Base-by-base conservation (phyloP, 306 rosid genomes). In the Rosa persica region DNA sequence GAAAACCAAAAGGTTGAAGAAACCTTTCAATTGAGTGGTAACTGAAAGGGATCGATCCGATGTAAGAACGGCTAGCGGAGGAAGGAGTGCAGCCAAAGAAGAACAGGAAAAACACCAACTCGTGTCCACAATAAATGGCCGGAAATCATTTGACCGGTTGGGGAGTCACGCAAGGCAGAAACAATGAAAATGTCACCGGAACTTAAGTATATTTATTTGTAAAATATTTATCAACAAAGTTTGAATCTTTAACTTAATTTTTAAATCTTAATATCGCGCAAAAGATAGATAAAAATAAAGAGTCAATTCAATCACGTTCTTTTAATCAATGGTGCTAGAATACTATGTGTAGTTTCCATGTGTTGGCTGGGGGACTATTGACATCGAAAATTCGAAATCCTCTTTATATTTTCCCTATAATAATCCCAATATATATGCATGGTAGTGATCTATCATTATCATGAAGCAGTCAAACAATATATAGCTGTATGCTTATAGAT, bases 391-490 rank as follows among this genome's bases (percentile, higher is more conserved):
- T n/a, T n/a, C n/a, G n/a, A 55, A 55, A 57, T 57, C 30, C 7
- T 3, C 62, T n/a, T n/a, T n/a, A 22, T 20, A 0, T n/a, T 0
- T n/a, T 5, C 1, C 8, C 12, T 7, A 22, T 2, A 55, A 22
- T 5, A 55, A n/a, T 55, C 30, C 13, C 30, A 55, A 2, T 7
- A 55, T 55, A 13, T 5, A 23, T 27, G 40, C 19, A 62, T 62
- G 67, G 60, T 19, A 61, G 39, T 3, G 69, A 64, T 34, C 43
- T 65, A 38, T 65, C 70, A 65, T 36, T 65, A 34, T 65, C 70
- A 64, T 0, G 69, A 16, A 5, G n/a, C 42, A 34, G n/a, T 13
- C 11, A 64, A 64, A 60, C 67, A 61, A 1, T 15, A 60, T 60
- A 27, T 60, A 17, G 23, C 23, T 65, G 70, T 17, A 65, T 5